Percentiles rank a stretch among this genome's conserved stretches.
These are phyloP conservation scores for Candida methanosorbosa DNA, from an alignment of 805 yeast species.

Conservation along the genomic window DNA sequence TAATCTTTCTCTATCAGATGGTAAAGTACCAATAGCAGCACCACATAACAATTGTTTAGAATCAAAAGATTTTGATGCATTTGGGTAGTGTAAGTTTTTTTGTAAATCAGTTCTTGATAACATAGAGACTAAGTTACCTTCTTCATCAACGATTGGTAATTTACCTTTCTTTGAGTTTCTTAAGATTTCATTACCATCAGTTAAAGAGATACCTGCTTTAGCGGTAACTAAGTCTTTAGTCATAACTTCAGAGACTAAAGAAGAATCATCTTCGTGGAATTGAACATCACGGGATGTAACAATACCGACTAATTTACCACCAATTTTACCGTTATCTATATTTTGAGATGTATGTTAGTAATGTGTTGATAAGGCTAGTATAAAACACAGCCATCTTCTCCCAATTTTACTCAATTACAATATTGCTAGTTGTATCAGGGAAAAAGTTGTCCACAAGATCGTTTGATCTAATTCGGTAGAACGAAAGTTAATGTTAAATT, in stretches of 20 bases:
- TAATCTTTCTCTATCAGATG: slow-evolving; percentile 81
- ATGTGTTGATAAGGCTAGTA: not conserved
- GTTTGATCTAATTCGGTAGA: slow-evolving; percentile 97
- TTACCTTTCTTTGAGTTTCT: slow-evolving; percentile 95
- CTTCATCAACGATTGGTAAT: slow-evolving; percentile 80
- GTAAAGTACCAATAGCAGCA: slow-evolving; percentile 96
- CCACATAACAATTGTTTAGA: slow-evolving; percentile 97
- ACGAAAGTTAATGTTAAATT: slow-evolving; percentile 86
- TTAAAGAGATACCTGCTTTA: slow-evolving; percentile 67
- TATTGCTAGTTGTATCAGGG: slow-evolving; percentile 22
- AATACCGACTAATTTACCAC: slow-evolving; percentile 90
- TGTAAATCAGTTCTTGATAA: slow-evolving; percentile 94
- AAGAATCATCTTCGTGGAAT: slow-evolving; percentile 69
- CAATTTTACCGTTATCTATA: slow-evolving; percentile 74
- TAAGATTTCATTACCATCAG: slow-evolving; percentile 84
- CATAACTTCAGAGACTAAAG: slow-evolving; percentile 74
- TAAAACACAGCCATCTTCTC: too few species aligned
- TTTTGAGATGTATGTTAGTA: too few species aligned
- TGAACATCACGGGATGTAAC: slow-evolving; percentile 96
- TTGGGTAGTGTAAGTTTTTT: slow-evolving; percentile 89
- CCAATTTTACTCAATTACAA: not conserved
- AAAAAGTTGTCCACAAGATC: slow-evolving; percentile 78
- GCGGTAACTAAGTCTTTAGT: slow-evolving; percentile 79
- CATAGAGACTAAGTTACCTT: slow-evolving; percentile 74
- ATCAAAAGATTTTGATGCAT: slow-evolving; percentile 86